Evolutionary conservation across 2,329 filamentous ascomycete species (phyloP).

Genomic region (Botrytis paeoniae): DNA sequence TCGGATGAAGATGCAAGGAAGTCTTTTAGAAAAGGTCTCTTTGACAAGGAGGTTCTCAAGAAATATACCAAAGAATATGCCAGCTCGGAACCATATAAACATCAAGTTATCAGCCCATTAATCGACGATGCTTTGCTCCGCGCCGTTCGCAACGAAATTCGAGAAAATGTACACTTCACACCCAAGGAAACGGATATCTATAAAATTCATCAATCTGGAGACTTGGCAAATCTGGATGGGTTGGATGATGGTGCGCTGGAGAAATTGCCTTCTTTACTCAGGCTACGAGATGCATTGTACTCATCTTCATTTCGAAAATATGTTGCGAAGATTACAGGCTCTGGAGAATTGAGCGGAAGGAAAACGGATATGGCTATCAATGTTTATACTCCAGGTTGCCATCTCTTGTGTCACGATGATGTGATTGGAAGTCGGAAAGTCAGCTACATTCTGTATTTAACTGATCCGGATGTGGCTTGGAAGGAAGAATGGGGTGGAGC

Average conservation of each 20-base stretch:
- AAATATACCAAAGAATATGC: constrained; percentile 62
- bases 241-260: constrained; percentile 81
- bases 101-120: constrained; percentile 81
- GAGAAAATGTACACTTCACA: constrained; percentile 88
- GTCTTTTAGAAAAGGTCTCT: constrained; percentile 64
- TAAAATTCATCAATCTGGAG: constrained; percentile 98
- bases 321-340: constrained; percentile 79
- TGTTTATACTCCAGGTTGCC: constrained; percentile 94
- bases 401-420: constrained; percentile 94
- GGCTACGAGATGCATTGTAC: constrained; percentile 92
- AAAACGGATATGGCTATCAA: constrained; percentile 99
- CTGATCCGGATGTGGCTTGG: constrained; percentile 89
- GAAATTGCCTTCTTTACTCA: constrained; percentile 84
- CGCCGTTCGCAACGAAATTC: constrained; percentile 82
- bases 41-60: constrained; percentile 56
- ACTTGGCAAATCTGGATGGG: constrained; percentile 93
- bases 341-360: constrained; percentile 80
- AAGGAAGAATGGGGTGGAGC: constrained; percentile 90
- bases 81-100: constrained; percentile 73
- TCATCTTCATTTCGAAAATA: constrained; percentile 86
- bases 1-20: constrained; percentile 36
- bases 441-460: constrained; percentile 95
- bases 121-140: constrained; percentile 81
- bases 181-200: constrained; percentile 99
- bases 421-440: constrained; percentile 95